Percentiles rank a stretch among this genome's conserved stretches.
Conservation (phyloP, 1,284 basidiomycete species). For the Cryptococcus sp. region DNA sequence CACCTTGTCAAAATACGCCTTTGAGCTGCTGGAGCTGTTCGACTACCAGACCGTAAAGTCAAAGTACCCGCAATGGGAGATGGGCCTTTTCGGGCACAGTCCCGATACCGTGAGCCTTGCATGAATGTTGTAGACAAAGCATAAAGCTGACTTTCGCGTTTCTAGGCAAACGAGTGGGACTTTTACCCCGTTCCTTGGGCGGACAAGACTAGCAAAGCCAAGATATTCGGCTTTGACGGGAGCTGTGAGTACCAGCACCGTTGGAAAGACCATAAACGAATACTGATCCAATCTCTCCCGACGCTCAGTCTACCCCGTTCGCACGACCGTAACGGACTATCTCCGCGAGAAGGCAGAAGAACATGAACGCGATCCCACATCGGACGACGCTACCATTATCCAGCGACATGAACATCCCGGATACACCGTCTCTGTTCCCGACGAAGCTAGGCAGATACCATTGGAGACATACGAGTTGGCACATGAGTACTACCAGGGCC, state of each 20-base stretch:
- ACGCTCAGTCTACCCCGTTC: constrained; percentile 50
- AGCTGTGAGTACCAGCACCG: constrained; percentile 33
- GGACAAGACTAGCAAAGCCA: constrained; percentile 40
- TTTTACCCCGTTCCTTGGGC: constrained; percentile 49
- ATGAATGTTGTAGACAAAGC: not conserved
- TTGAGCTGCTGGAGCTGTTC: constrained; percentile 53
- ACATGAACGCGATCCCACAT: not conserved
- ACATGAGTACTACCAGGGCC: constrained; percentile 42
- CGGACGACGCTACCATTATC: constrained; percentile 23
- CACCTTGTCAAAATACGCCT: constrained; percentile 54
- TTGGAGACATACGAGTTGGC: constrained; percentile 45
- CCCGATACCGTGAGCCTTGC: constrained; percentile 47
- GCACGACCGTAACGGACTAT: constrained; percentile 44
- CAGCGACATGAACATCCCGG: constrained; percentile 47
- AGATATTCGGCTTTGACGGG: constrained; percentile 51
- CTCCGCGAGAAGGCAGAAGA: constrained; percentile 11
- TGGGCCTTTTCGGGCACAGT: constrained; percentile 52
- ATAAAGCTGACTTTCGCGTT: not conserved
- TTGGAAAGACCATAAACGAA: not conserved
- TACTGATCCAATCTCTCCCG: not conserved
- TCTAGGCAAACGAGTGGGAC: constrained; percentile 50
- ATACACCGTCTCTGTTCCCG: constrained; percentile 39
- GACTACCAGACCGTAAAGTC: constrained; percentile 37
- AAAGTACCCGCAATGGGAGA: constrained; percentile 41
- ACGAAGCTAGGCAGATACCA: constrained; percentile 31